A percentile compares a stretch with the other conserved stretches of the same genome.
phyloP scores from a whole-genome alignment of 495 filamentous ascomycete species.

The Echria macrotheca region DNA sequence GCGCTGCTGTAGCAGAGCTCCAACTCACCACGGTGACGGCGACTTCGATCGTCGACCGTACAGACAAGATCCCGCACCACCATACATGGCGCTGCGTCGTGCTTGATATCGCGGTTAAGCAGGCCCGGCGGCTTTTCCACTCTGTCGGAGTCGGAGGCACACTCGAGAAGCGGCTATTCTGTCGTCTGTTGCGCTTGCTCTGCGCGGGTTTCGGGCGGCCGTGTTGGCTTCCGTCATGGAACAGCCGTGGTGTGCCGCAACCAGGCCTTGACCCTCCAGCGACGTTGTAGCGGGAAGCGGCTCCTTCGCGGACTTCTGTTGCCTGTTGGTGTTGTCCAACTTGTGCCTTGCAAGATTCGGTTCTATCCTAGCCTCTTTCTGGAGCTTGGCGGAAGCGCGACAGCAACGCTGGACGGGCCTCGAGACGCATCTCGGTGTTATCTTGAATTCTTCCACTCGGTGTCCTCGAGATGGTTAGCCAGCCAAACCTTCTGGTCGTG shows the following conservation, averaged over 20 bases:
- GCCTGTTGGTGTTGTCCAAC: no score
- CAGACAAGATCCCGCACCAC: background rate
- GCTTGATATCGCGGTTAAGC: conserved; percentile 3
- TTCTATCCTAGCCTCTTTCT: no score
- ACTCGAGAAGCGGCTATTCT: background rate
- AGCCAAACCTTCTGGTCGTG: conserved; percentile 8
- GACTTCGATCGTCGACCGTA: no score
- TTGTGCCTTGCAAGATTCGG: no score
- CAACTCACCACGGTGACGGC: no score
- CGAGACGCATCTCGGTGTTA: no score
- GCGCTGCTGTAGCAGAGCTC: no score
- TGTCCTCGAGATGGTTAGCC: conserved; percentile 3
- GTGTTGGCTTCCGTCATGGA: background rate
- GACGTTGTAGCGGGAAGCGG: conserved; percentile 2
- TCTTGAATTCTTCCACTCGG: no score
- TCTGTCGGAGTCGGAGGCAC: background rate
- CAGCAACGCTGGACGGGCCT: background rate
- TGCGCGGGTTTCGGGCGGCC: background rate
- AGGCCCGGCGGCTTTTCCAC: background rate
- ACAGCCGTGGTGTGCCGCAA: background rate
- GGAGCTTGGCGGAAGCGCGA: no score
- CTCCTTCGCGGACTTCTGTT: background rate
- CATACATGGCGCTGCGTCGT: background rate
- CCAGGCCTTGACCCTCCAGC: background rate
- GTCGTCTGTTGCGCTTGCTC: background rate